Evolutionary conservation across 2,329 filamentous ascomycete genomes (phyloP).

Genomic region (Fusarium cyanostomum): DNA sequence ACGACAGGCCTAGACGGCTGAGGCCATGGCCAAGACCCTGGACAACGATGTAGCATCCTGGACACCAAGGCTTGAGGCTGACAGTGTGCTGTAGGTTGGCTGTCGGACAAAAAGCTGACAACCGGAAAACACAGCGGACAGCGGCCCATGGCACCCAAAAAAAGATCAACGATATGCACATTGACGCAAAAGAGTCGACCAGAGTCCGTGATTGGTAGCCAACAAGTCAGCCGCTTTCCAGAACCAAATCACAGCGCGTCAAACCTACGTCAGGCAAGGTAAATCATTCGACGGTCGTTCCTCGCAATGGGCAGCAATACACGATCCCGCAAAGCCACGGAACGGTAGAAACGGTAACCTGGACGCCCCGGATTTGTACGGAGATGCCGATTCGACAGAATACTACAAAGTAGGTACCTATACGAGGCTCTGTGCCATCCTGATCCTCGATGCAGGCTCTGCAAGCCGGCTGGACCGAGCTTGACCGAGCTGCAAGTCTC

Average conservation of each 20-base stretch:
- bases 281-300: background rate
- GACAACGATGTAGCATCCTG: slow-evolving; percentile 1
- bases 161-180: slow-evolving; percentile 26
- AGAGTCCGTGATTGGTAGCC: slow-evolving; percentile 21
- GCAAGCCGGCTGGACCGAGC: background rate
- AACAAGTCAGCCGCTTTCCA: slow-evolving; percentile 24
- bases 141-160: slow-evolving; percentile 17
- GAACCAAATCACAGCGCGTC: slow-evolving; percentile 34
- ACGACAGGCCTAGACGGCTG: slow-evolving; percentile 9
- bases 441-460: background rate
- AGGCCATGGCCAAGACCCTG: slow-evolving; percentile 6
- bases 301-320: background rate
- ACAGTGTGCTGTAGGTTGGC: background rate
- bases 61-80: slow-evolving; percentile 12
- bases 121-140: background rate
- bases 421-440: slow-evolving; percentile 28
- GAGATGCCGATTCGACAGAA: slow-evolving; percentile 26
- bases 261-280: slow-evolving; percentile 29
- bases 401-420: slow-evolving; percentile 4
- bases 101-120: slow-evolving; percentile 2
- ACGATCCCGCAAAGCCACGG: background rate
- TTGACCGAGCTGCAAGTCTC: background rate
- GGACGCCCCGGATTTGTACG: slow-evolving; percentile 13
- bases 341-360: background rate
- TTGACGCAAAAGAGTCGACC: background rate